phyloP scores from a whole-genome alignment of 331 rosid genomes.

The Quercus lobata region DNA sequence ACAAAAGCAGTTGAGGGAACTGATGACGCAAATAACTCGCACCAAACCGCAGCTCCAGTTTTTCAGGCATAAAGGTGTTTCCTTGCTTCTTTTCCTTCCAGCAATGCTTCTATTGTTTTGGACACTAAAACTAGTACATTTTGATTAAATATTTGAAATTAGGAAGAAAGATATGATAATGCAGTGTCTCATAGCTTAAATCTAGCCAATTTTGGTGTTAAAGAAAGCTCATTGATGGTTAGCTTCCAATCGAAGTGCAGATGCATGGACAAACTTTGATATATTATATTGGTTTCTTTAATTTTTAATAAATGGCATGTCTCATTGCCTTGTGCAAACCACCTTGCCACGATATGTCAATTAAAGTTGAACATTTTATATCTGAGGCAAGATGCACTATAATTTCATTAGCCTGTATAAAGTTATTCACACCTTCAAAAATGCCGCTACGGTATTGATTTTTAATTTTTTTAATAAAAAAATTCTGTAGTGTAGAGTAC shows the following conservation, averaged over 20 bases:
- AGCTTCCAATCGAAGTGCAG: neutral
- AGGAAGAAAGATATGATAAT: constrained; percentile 6
- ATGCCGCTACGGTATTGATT: neutral
- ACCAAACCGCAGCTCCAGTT: constrained; percentile 27
- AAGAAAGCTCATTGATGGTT: neutral
- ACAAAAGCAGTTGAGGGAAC: constrained; percentile 15
- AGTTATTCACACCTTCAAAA: neutral
- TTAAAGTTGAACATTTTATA: neutral
- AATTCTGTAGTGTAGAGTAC: neutral
- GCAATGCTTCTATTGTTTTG: neutral
- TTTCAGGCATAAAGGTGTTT: constrained; percentile 37
- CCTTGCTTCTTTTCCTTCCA: constrained; percentile 16
- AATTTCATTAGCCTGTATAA: neutral
- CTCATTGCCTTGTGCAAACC: neutral
- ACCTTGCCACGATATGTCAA: neutral
- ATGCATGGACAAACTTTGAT: neutral
- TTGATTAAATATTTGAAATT: neutral
- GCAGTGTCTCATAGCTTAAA: neutral
- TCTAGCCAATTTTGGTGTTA: neutral
- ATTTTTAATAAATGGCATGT: neutral
- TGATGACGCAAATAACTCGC: constrained; percentile 13
- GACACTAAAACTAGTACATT: neutral
- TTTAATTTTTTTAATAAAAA: neutral
- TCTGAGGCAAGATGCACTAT: neutral
- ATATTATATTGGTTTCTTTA: neutral